Evolutionary conservation across 345 rosid genomes (phyloP), one percentile per base, ranked within the genome.

Genomic region (Camelina hispida): DNA sequence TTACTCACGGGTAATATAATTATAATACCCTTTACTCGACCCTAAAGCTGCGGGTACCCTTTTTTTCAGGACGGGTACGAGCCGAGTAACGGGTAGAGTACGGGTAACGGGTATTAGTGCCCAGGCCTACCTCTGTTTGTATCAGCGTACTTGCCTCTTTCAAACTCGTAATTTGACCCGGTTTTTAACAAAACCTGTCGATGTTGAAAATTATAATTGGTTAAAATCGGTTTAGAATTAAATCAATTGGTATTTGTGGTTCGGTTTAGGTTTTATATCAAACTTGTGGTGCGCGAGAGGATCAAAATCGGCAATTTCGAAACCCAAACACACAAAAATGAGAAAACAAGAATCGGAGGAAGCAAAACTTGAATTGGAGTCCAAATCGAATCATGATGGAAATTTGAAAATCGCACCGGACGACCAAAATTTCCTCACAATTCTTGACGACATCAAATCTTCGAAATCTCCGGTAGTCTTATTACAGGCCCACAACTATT

Each of bases 391-490:
- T 59, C 20, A 18, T 3, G 9, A 60, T 14, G 73, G 43, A 2
- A 72, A 67, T 67, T 9, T 78, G 30, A 54, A 78, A 67, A 67
- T 9, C 30, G 81, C 66, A 66, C 5, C 65, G 61, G 60, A 50
- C 65, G 81, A 78, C 32, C 52, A 72, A 61, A 66, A 65, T 34
- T 43, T 78, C 9, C 25, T 59, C 2, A 44, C 46, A 15, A 54
- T 72, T 72, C 60, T 78, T 18, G 73, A 72, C 17, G 74, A 78
- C 73, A 78, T 78, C 66, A 78, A 61, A 44, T 72, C 74, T 60
- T 72, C 78, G 17, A 78, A 67, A 78, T 34, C 69, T 50, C 74
- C 66, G 55, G 81, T 77, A 1, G 25, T 20, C 1, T 20, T 60
- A 51, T 42, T 48, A 38, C 66, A 35, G 0, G 3, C 37, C 37